phyloP scores from a whole-genome alignment of 2,329 filamentous ascomycete species.

The Aspergillus phoenicis region DNA sequence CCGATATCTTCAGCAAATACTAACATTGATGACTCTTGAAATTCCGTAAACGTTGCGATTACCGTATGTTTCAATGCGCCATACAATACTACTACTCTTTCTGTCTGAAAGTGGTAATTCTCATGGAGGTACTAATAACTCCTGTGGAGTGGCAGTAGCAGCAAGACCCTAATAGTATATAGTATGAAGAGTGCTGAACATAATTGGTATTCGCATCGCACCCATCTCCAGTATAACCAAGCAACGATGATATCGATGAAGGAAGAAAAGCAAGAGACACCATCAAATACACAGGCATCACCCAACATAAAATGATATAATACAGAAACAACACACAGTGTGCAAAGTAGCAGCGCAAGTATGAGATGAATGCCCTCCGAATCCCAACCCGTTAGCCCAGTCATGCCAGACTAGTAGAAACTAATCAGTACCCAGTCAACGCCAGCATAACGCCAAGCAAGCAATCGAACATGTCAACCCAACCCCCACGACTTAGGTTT shows the following conservation, averaged over 20 bases:
- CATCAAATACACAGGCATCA: neutral
- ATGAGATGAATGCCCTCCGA: neutral
- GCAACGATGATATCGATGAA: neutral
- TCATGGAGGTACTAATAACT: too few relatives aligned
- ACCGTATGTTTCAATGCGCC: too few relatives aligned
- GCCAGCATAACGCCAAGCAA: constrained; percentile 2
- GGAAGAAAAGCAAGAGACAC: neutral
- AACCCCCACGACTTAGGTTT: constrained; percentile 25
- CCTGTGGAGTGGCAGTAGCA: too few relatives aligned
- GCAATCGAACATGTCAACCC: neutral
- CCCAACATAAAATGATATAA: neutral
- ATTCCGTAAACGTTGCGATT: too few relatives aligned
- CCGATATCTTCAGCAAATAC: too few relatives aligned
- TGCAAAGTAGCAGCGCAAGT: neutral
- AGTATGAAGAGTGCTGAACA: neutral
- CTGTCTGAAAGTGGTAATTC: too few relatives aligned
- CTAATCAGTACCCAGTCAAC: neutral
- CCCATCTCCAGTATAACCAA: neutral
- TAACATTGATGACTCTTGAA: too few relatives aligned
- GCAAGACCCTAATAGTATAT: too few relatives aligned
- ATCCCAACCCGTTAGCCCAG: neutral
- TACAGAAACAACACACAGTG: neutral
- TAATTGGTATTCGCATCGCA: neutral
- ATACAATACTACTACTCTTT: too few relatives aligned
- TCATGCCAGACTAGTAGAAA: neutral